A percentile compares a stretch with the other conserved stretches of the same genome.
phyloP scores from a whole-genome alignment of 305 asterid genomes.

The Solanum aculeatissimum region DNA sequence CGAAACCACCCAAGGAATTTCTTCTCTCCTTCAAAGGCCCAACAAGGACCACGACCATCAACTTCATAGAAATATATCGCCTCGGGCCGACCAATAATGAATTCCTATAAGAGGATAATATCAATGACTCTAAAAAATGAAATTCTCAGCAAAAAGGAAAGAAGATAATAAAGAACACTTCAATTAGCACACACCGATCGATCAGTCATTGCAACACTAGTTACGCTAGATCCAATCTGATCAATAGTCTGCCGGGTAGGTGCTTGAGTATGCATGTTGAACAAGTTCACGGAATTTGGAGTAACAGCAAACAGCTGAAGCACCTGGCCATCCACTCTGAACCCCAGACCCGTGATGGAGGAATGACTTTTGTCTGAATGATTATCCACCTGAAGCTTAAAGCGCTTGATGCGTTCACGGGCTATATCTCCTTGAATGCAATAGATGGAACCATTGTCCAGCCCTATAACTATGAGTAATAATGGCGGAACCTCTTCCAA shows the following conservation, averaged over 20 bases:
- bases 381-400: constrained; percentile 64
- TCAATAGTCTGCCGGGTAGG: constrained; percentile 67
- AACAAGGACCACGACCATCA: constrained; percentile 99
- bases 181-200: constrained; percentile 49
- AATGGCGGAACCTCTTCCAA: constrained; percentile 95
- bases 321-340: constrained; percentile 82
- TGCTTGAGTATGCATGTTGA: constrained; percentile 60
- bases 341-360: constrained; percentile 71
- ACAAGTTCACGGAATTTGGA: constrained; percentile 82
- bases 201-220: constrained; percentile 87
- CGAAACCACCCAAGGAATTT: constrained; percentile 93
- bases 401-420: constrained; percentile 91
- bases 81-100: constrained; percentile 92
- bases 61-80: constrained; percentile 91
- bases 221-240: constrained; percentile 75
- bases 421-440: constrained; percentile 99
- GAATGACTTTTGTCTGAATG: constrained; percentile 32
- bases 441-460: constrained; percentile 82
- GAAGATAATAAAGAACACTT: neutral
- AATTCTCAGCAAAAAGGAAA: neutral
- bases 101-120: constrained; percentile 40
- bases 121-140: neutral
- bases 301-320: constrained; percentile 83
- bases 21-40: constrained; percentile 99
- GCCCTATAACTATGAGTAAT: constrained; percentile 81